Evolutionary conservation across 1,139 yeast genomes (phyloP), one percentile per base, ranked within the genome.

Genomic region (Hansenula anomala): DNA sequence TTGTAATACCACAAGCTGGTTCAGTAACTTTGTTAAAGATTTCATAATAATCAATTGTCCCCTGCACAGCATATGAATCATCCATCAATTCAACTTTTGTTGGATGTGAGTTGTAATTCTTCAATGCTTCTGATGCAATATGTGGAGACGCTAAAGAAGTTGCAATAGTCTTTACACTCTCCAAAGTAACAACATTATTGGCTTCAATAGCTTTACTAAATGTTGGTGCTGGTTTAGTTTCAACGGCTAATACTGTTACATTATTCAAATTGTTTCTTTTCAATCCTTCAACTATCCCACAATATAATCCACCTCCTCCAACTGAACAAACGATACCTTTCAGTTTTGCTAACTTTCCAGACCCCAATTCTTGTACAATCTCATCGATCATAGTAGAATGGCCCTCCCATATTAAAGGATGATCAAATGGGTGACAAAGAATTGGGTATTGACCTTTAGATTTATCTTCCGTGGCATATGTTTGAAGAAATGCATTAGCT

Each of bases 291-390:
- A 74, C 69, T 6, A 80, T 61, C 1, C 88, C 88, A 48, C 68
- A 66, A 58, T 71, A 78, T 26, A 81, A 66, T 0, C 88, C 88
- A 5, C 86, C 88, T 7, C 88, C 89, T 13, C 88, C 89, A 20
- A 76, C 77, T 19, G 85, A 73, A 47, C 83, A 70, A 1, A 78
- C 74, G 32, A 81, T 63, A 0, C 79, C 85, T 45, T 69, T 75
- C 4, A 81, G 66, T 34, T 60, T 62, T 29, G 48, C 43, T 16
- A 44, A 35, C 11, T 36, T 26, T 8, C 58, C 57, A 4, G 44
- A 46, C 1, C 58, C 45, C 25, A 77, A 53, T 47, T 75, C 76
- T 3, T 54, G 48, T 4, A 63, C 59, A 9, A 79, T 63, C 53
- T 81, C 89, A 40, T 73, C 76, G 2, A 80, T 66, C 53, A 81